phyloP scores from a whole-genome alignment of 257 asterid genomes.

The Paraleonurus japonicus region DNA sequence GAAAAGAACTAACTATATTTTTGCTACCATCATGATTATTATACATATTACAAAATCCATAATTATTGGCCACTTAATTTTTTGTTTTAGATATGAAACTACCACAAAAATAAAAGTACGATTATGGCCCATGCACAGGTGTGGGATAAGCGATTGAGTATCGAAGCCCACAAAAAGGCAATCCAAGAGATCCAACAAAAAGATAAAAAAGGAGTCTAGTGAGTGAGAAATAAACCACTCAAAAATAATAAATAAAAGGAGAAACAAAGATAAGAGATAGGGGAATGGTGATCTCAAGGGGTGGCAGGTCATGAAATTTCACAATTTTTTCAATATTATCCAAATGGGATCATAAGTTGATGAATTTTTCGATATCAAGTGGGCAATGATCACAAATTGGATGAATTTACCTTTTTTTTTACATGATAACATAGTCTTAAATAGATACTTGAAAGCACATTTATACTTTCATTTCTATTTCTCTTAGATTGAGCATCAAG shows the following conservation, averaged over 20 bases:
- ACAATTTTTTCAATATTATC: background rate
- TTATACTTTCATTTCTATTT: conserved; percentile 30
- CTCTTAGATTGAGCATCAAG: conserved; percentile 65
- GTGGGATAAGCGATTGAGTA: no score
- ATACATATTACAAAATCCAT: no score
- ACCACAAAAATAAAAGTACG: no score
- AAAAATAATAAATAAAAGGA: background rate
- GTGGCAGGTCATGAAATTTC: background rate
- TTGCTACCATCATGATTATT: no score
- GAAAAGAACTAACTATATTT: no score
- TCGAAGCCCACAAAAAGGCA: conserved; percentile 16
- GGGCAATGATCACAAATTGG: background rate
- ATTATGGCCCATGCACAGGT: no score
- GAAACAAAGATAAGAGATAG: conserved; percentile 22
- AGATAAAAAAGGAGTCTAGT: background rate
- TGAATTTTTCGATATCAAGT: background rate
- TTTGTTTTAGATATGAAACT: no score
- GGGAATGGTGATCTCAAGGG: background rate
- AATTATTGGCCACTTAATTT: no score
- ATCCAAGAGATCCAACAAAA: conserved; percentile 1
- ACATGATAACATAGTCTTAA: background rate
- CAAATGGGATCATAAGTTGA: background rate
- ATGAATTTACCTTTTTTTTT: no score
- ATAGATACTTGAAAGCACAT: conserved; percentile 21
- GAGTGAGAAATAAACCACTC: conserved; percentile 6